phyloP scores from a whole-genome alignment of 108 stramenopile species.

The Fragilariopsis cylindrus region DNA sequence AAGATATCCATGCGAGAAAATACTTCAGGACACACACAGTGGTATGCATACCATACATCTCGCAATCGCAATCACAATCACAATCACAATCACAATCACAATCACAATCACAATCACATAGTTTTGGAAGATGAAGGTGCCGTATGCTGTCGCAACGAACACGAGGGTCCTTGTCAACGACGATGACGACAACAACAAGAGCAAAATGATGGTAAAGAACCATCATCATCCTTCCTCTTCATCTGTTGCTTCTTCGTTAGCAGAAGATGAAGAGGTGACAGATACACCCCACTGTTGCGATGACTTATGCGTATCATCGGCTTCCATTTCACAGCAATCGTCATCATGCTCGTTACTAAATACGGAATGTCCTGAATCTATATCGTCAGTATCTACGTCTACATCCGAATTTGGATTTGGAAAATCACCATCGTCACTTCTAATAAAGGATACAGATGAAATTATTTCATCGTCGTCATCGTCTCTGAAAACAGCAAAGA shows the following conservation, averaged over 20 bases:
- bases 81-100: no score
- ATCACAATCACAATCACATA: no score
- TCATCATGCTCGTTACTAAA: background rate
- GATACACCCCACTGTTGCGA: no score
- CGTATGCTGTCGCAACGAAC: no score
- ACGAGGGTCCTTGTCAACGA: no score
- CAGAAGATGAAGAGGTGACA: background rate
- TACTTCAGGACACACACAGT: no score
- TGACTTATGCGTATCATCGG: background rate
- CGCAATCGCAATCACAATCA: no score
- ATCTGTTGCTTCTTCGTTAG: background rate
- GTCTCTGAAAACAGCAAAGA: constrained; percentile 7
- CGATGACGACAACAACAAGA: background rate
- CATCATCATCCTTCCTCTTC: background rate
- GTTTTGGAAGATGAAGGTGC: no score
- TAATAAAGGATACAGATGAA: background rate
- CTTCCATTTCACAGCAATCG: background rate
- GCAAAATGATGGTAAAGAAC: background rate
- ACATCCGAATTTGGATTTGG: background rate
- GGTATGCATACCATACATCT: no score
- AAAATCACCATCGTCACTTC: background rate
- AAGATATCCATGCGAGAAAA: no score
- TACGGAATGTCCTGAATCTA: constrained; percentile 8
- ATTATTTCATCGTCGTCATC: background rate
- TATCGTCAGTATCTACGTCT: background rate